Conservation (phyloP, 2,329 filamentous ascomycete genomes). For the Helotiales sp. region DNA sequence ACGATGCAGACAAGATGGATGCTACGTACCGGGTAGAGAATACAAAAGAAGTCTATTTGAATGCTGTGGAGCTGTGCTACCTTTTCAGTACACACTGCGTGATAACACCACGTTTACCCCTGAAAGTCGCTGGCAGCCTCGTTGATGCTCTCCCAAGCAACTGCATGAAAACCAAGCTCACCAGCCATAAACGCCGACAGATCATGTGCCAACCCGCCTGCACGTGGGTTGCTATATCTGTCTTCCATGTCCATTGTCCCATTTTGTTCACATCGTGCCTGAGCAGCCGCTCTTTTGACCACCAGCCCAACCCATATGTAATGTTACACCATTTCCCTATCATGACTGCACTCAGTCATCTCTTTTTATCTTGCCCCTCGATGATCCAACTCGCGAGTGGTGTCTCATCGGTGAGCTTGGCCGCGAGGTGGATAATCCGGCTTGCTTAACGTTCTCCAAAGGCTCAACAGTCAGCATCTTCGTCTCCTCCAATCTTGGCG, state of each 20-base stretch:
- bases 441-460: constrained; percentile 45
- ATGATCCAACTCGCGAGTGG: constrained; percentile 48
- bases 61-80: constrained; percentile 5
- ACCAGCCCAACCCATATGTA: constrained; percentile 12
- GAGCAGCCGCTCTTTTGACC: constrained; percentile 18
- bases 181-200: constrained; percentile 23
- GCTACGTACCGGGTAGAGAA: too few species aligned
- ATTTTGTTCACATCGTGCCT: constrained; percentile 13
- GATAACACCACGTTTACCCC: constrained; percentile 14
- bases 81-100: constrained; percentile 17
- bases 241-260: constrained; percentile 14
- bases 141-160: constrained; percentile 22
- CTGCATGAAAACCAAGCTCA: constrained; percentile 19
- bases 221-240: constrained; percentile 11
- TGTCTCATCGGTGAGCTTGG: constrained; percentile 54
- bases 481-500: constrained; percentile 41
- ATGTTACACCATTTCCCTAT: constrained; percentile 14
- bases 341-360: constrained; percentile 40
- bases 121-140: constrained; percentile 5
- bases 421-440: constrained; percentile 57
- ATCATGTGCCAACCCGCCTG: constrained; percentile 18
- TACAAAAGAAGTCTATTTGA: background rate
- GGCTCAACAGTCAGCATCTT: constrained; percentile 41
- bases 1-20: too few species aligned
- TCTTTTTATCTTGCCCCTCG: constrained; percentile 45